Conservation (phyloP, 345 rosid genomes). For the Populus tremula region DNA sequence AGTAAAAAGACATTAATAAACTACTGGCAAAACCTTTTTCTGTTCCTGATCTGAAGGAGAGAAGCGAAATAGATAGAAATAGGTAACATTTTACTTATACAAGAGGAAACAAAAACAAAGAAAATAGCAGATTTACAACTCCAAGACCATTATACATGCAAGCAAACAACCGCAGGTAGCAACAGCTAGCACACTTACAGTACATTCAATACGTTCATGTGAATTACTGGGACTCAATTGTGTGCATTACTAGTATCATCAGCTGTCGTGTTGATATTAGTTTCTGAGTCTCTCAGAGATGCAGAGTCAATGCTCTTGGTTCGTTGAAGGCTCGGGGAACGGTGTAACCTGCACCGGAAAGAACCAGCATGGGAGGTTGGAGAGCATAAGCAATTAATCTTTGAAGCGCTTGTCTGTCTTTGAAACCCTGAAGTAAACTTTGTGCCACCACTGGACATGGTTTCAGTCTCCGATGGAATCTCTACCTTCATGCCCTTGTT, state of each 20-base stretch:
- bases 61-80: not conserved
- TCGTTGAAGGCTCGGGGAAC: conserved; percentile 43
- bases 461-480: conserved; percentile 25
- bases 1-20: not conserved
- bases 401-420: conserved; percentile 54
- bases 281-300: conserved; percentile 17
- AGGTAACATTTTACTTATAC: not conserved
- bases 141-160: not conserved
- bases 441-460: not conserved
- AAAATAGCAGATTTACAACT: not conserved
- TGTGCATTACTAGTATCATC: not conserved
- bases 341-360: conserved; percentile 29
- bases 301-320: conserved; percentile 55
- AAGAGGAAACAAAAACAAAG: not conserved
- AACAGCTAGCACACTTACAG: not conserved
- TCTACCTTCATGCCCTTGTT: conserved; percentile 41
- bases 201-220: not conserved
- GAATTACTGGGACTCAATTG: conserved; percentile 9
- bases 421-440: conserved; percentile 23
- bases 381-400: conserved; percentile 61
- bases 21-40: not conserved
- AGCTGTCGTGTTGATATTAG: conserved; percentile 20
- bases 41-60: not conserved
- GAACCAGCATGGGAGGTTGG: conserved; percentile 67
- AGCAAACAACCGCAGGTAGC: not conserved